Conservation (phyloP, 495 filamentous ascomycete genomes). For the Xylaria curta region DNA sequence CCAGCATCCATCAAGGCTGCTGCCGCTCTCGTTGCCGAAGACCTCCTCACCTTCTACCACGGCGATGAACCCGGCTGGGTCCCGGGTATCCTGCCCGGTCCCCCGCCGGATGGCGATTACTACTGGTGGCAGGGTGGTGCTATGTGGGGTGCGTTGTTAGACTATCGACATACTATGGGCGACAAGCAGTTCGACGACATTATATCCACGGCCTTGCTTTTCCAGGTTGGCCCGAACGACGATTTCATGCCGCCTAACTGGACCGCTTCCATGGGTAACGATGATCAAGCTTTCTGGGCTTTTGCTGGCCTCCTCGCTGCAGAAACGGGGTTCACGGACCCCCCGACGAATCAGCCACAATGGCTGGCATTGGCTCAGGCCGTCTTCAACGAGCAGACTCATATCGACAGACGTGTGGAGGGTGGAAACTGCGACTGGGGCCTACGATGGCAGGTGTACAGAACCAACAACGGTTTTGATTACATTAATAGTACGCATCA, state of each 20-base stretch:
- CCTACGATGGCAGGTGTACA: constrained; percentile 79
- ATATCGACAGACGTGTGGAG: constrained; percentile 64
- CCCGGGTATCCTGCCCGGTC: constrained; percentile 62
- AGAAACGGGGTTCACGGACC: constrained; percentile 69
- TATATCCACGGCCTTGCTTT: constrained; percentile 56
- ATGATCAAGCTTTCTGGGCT: constrained; percentile 79
- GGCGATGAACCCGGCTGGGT: constrained; percentile 64
- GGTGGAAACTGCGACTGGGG: constrained; percentile 69
- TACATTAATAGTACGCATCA: constrained; percentile 68
- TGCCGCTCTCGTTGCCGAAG: constrained; percentile 66
- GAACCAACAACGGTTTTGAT: constrained; percentile 74
- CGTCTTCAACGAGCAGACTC: constrained; percentile 72
- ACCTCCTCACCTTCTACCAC: constrained; percentile 70
- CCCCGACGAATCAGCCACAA: constrained; percentile 58
- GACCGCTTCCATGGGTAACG: constrained; percentile 68
- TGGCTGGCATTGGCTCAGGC: constrained; percentile 76
- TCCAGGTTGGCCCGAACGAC: constrained; percentile 57
- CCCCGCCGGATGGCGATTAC: constrained; percentile 57
- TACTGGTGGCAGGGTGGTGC: constrained; percentile 80
- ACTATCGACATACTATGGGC: constrained; percentile 65
- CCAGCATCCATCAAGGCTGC: constrained; percentile 66
- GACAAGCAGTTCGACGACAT: constrained; percentile 61
- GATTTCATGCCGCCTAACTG: constrained; percentile 66
- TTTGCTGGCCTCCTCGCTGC: constrained; percentile 72
- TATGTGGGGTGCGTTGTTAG: constrained; percentile 65